Percentiles rank a stretch among this genome's conserved stretches.
Evolutionary conservation across 345 rosid genomes (phyloP).

Genomic region (Euphorbia tirucalli): DNA sequence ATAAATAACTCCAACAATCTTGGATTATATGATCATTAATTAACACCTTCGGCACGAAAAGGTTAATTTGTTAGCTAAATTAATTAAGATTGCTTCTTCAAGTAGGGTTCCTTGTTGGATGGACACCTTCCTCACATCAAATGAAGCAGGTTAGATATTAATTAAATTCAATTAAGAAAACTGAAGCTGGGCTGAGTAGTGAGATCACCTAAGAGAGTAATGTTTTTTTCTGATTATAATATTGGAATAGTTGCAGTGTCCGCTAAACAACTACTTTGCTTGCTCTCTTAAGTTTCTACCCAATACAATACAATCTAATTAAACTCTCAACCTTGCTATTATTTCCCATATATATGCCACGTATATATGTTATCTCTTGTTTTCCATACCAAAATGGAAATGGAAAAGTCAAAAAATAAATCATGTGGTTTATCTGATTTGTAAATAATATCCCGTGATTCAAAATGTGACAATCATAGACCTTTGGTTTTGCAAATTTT

Average conservation of each 20-base stretch:
- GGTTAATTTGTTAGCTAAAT: no score
- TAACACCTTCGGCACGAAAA: conserved; percentile 29
- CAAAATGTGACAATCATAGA: no score
- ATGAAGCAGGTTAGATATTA: conserved; percentile 22
- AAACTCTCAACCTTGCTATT: conserved; percentile 58
- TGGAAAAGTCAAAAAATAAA: no score
- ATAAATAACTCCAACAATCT: conserved; percentile 3
- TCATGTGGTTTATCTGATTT: no score
- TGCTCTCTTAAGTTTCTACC: conserved; percentile 70
- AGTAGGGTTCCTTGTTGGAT: conserved; percentile 52
- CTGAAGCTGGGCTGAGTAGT: conserved; percentile 24
- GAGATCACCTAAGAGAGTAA: conserved; percentile 36
- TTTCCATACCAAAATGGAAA: conserved; percentile 41
- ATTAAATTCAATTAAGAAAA: conserved; percentile 14
- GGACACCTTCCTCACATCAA: conserved; percentile 33
- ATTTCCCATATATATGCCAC: conserved; percentile 36
- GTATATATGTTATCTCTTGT: no score
- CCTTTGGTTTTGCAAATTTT: no score
- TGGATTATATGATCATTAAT: neutral
- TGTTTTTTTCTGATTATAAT: conserved; percentile 4
- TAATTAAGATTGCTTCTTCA: conserved; percentile 43
- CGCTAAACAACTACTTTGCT: conserved; percentile 69
- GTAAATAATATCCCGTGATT: no score
- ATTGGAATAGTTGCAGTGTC: conserved; percentile 38
- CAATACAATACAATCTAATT: conserved; percentile 65